phyloP scores from a whole-genome alignment of 345 rosid species.

The Ceriops decandra region DNA sequence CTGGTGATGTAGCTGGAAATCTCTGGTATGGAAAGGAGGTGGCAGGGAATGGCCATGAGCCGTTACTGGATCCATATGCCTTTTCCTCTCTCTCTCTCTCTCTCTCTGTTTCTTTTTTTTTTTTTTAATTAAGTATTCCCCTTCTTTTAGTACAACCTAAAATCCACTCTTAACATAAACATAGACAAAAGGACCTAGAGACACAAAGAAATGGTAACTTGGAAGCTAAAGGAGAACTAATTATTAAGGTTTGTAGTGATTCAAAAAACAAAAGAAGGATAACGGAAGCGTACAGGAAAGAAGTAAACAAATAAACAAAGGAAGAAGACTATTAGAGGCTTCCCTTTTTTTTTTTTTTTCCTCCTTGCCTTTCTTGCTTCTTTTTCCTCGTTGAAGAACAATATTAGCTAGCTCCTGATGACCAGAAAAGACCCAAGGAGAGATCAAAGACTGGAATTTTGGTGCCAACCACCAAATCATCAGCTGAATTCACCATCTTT shows the following conservation, averaged over 20 bases:
- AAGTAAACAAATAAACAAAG: neutral
- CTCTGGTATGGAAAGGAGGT: conserved; percentile 90
- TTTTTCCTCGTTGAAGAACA: neutral
- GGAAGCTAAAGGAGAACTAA: conserved; percentile 1
- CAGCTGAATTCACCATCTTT: conserved; percentile 37
- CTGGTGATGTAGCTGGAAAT: conserved; percentile 77
- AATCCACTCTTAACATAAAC: neutral
- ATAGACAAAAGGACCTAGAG: neutral
- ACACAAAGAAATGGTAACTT: neutral
- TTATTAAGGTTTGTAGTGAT: neutral
- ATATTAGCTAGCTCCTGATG: conserved; percentile 10
- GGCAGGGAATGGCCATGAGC: conserved; percentile 84
- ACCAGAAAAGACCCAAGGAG: conserved; percentile 1
- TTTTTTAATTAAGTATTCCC: neutral
- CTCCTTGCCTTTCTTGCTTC: conserved; percentile 8
- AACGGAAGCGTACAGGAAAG: neutral
- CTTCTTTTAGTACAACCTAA: neutral
- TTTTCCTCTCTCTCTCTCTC: neutral
- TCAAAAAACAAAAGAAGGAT: neutral
- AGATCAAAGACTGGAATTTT: conserved; percentile 15
- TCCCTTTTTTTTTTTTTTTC: neutral
- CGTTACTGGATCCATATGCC: conserved; percentile 71
- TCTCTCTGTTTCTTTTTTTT: neutral
- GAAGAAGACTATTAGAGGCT: neutral
- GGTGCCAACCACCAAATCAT: conserved; percentile 31